Conservation (phyloP, 2,329 filamentous ascomycete genomes). For the Aspergillus sp. region DNA sequence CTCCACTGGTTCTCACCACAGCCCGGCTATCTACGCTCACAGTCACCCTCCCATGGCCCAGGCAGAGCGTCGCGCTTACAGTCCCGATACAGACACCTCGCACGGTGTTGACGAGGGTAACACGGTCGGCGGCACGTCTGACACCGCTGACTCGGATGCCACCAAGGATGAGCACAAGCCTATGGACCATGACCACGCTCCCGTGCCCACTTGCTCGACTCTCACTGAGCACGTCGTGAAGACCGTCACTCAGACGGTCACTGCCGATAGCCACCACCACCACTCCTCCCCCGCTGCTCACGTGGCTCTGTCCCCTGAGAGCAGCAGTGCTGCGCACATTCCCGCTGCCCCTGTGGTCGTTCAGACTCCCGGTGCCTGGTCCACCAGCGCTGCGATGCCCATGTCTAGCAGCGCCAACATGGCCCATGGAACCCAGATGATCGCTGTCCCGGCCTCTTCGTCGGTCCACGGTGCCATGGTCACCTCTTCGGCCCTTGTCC, state of each 20-base stretch:
- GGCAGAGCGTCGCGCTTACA: not conserved
- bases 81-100: not conserved
- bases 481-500: slow-evolving; percentile 6
- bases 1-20: too few species aligned
- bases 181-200: not conserved
- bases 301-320: not conserved
- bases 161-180: not conserved
- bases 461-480: too few species aligned
- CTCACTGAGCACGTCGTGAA: slow-evolving; percentile 17
- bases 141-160: too few species aligned
- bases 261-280: not conserved
- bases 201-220: slow-evolving; percentile 9
- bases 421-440: too few species aligned
- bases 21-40: too few species aligned
- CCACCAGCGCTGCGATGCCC: too few species aligned
- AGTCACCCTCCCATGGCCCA: not conserved
- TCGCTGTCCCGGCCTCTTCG: too few species aligned
- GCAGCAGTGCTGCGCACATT: too few species aligned
- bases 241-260: slow-evolving; percentile 18
- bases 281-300: not conserved
- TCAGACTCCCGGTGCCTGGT: too few species aligned
- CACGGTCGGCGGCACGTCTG: not conserved
- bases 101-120: slow-evolving; percentile 10
- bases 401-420: too few species aligned
- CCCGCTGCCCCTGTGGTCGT: too few species aligned